Base-by-base conservation (phyloP, 1,284 basidiomycete species). In the Mycena sp. region DNA sequence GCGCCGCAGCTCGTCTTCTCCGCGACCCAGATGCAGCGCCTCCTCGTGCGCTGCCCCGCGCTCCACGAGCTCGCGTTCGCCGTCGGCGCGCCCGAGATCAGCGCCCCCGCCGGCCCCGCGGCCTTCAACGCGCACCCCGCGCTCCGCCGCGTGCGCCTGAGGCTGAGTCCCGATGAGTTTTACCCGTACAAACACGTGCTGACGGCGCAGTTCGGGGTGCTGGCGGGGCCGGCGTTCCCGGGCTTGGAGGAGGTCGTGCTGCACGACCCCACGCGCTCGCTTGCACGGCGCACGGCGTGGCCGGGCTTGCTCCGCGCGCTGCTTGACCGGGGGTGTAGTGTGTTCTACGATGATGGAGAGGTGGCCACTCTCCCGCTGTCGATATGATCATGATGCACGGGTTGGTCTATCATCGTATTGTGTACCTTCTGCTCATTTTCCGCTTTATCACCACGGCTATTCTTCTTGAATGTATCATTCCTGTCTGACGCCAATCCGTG, bases 1-100 rank as follows among this genome's bases (percentile, higher is more conserved):
- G 44, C 71, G 2, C 67, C 71, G n/a, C 71, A 72, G 52, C n/a
- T 66, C 22, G 60, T 62, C 25, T 66, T 69, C 30, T 69, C 67
- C 8, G 7, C 63, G 0, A 59, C n/a, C 37, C 57, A 66, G 48
- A 62, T 72, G 67, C 67, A 56, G 25, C 67, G 67, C 25, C 44
- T 72, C 50, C 59, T 72, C 50, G 20, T 20, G 1, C 67, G 63
- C 39, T 65, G 52, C 16, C 67, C 62, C 3, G 52, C 25, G 1
- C 39, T 72, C 34, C 39, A 56, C 10, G 71, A 72, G 38, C 52
- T 72, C 30, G 63, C 46, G 1, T 72, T 39, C 46, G 54, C 20
- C 34, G 34, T 72, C 9, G 71, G 71, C 16, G 67, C 67, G 38
- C 71, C 67, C 3, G 67, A 69, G 39, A 61, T 72, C 34, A 38